Conservation (phyloP, 1,284 basidiomycete genomes). For the Leccinum proliferum region DNA sequence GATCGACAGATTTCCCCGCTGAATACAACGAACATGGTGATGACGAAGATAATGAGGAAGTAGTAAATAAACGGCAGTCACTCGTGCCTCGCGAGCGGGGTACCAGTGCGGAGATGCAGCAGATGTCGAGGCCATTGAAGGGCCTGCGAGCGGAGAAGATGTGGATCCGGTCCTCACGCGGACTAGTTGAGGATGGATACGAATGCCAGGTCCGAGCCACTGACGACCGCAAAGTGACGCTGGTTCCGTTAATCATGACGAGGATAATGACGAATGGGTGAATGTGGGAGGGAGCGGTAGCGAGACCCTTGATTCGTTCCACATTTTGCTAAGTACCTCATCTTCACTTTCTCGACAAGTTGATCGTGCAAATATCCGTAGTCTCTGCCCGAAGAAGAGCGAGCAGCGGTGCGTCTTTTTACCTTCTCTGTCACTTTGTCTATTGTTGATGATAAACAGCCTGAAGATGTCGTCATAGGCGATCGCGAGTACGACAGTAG, state of each 20-base stretch:
- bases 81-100: no score
- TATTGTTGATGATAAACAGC: conserved; percentile 10
- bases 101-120: no score
- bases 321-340: conserved; percentile 15
- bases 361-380: conserved; percentile 1
- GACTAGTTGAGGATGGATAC: no score
- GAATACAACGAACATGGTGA: conserved; percentile 37
- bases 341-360: neutral
- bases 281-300: conserved; percentile 17
- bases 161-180: no score
- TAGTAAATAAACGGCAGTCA: conserved; percentile 13
- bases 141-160: no score
- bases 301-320: conserved; percentile 21
- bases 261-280: conserved; percentile 28
- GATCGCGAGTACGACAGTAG: conserved; percentile 75
- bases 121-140: no score
- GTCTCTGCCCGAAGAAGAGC: conserved; percentile 13
- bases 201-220: conserved; percentile 1
- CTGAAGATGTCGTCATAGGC: conserved; percentile 53
- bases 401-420: conserved; percentile 8
- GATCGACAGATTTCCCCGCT: conserved; percentile 30
- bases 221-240: conserved; percentile 49
- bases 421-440: neutral
- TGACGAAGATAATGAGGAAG: conserved; percentile 26
- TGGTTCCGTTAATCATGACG: conserved; percentile 65